Evolutionary conservation across 306 rosid species (phyloP), one percentile per base, ranked within the genome.

Genomic region (Dalbergia cultrata): DNA sequence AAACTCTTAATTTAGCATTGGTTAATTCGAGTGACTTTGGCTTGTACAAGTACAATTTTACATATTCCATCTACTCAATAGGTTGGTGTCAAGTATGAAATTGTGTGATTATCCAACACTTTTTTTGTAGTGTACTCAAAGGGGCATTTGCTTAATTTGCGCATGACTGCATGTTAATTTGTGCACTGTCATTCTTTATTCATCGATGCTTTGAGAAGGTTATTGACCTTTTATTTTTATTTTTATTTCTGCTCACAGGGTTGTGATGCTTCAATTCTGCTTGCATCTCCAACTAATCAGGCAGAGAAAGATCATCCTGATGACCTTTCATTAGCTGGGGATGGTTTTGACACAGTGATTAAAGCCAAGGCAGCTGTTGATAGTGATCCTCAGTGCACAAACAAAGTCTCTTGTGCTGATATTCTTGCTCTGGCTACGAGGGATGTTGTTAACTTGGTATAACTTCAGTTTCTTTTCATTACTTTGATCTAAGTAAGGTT

Each of bases 351-450:
- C 87, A 93, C 98, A 0, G 94, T 93, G 66, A 74, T 86, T 12
- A 87, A 82, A 78, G 93, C 97, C 76, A 93, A 93, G 81, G 94
- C 87, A 16, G 89, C 94, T 0, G 90, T 93, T 26, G 97, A 91
- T 26, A 77, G 85, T 14, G 89, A 73, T 13, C 75, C 83, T 41
- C 60, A 45, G 13, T 93, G 98, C 85, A 75, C 63, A 64, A 83
- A 91, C 85, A 87, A 87, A 82, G 97, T 93, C 45, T 93, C 98
- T 5, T 93, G 98, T 72, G 97, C 98, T 64, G 97, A 91, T 71
- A 88, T 93, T 13, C 84, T 93, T 68, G 97, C 98, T 72, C 61
- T 93, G 81, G 97, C 98, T 16, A 78, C 98, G 6, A 93, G 98
- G 64, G 98, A 93, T 81, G 94, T 86, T 4, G 49, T 93, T 6